Evolutionary conservation across 495 filamentous ascomycete species (phyloP), one percentile per base, ranked within the genome.

Genomic region (Podospora sp.): DNA sequence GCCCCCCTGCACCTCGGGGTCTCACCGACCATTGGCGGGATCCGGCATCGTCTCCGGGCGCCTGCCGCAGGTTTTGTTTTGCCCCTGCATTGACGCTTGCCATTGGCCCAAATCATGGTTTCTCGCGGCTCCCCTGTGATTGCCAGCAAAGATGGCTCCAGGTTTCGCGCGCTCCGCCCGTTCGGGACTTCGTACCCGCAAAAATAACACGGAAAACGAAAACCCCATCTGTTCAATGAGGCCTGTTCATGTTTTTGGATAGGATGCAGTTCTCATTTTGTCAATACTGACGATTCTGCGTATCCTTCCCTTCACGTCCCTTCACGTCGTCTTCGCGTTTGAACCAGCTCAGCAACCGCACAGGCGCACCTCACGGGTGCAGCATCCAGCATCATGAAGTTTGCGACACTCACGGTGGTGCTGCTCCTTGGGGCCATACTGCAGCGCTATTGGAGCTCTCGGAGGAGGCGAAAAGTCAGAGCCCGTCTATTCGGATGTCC

Each of bases 401-500:
- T 60, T 60, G 57, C n/a, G 18, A 25, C 57, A 25, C 57, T 60
- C 25, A 21, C 57, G 4, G 59, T 16, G 3, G 6, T 50, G 18
- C 36, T 62, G 59, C 59, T 62, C 36, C 35, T 62, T 29, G 59
- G 33, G 35, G 18, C 12, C 20, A 49, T 46, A 50, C 21, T 62
- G 20, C 21, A 62, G 33, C 29, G 35, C 16, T 62, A 62, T 27
- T 62, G 59, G 59, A 25, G 33, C 21, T 46, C n/a, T 6, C 36
- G 59, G 27, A 21, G 25, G 59, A 46, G 59, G 59, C 59, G 49
- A 50, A 49, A 62, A 35, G 59, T 62, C 20, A 62, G 59, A 46
- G 52, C 7, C 2, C 25, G 22, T 20, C 11, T 12, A 62, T 20
- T 5, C 12, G 40, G 4, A 33, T 36, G 3, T 36, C 16, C 18